Percentiles rank a stretch among this genome's conserved stretches.
Conservation (phyloP, 2,329 filamentous ascomycete genomes). For the Trichoderma aggressivum region DNA sequence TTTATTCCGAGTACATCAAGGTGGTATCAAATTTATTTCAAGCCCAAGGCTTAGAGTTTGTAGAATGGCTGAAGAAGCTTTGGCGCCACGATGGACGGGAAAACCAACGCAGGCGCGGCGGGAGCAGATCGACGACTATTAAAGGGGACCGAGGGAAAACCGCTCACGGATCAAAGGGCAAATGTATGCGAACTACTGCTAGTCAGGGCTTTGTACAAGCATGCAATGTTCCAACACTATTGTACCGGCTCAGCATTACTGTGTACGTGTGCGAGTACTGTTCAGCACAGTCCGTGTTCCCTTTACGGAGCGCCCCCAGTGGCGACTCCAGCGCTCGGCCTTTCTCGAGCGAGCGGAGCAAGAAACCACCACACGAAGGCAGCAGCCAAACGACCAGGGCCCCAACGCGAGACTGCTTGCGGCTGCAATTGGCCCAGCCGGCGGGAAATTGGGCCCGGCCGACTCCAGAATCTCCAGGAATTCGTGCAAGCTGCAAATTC, state of each 20-base stretch:
- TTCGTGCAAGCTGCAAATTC: conserved; percentile 7
- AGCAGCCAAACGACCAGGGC: conserved; percentile 15
- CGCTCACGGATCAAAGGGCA: conserved; percentile 8
- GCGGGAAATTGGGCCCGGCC: not conserved
- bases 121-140: conserved; percentile 16
- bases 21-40: not conserved
- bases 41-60: not conserved
- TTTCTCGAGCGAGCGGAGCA: conserved; percentile 12
- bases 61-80: conserved; percentile 11
- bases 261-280: not conserved
- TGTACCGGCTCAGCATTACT: not conserved
- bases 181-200: conserved; percentile 13
- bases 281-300: not conserved
- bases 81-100: conserved; percentile 6
- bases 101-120: conserved; percentile 9
- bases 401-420: conserved; percentile 7
- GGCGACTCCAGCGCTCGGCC: conserved; percentile 14
- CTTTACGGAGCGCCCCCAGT: conserved; percentile 10
- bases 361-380: conserved; percentile 12
- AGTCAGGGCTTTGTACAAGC: not conserved
- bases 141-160: conserved; percentile 11
- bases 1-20: not conserved
- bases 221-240: not conserved
- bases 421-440: conserved; percentile 1
- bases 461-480: conserved; percentile 19